Conservation (phyloP, 1,284 basidiomycete genomes). For the Naganishia sp. region DNA sequence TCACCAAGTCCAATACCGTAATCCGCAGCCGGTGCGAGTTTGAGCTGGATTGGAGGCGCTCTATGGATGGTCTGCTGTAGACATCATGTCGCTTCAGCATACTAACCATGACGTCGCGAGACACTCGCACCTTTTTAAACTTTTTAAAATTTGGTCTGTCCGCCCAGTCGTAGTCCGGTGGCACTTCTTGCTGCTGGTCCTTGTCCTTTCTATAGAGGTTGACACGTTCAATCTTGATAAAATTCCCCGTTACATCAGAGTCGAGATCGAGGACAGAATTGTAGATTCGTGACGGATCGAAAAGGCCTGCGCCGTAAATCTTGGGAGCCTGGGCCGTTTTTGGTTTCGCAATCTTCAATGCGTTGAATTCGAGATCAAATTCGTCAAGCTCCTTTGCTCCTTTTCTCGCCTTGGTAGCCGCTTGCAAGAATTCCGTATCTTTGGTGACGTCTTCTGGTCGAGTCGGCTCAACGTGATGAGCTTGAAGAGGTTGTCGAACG, state of each 20-base stretch:
- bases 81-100: too few species aligned
- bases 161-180: slow-evolving; percentile 57
- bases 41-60: slow-evolving; percentile 42
- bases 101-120: too few species aligned
- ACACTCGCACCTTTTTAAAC: slow-evolving; percentile 69
- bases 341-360: slow-evolving; percentile 72
- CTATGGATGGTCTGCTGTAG: slow-evolving; percentile 46
- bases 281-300: slow-evolving; percentile 34
- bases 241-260: slow-evolving; percentile 74
- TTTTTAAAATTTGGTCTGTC: slow-evolving; percentile 78
- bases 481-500: neutral
- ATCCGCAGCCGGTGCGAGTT: slow-evolving; percentile 40
- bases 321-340: slow-evolving; percentile 53
- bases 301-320: slow-evolving; percentile 29
- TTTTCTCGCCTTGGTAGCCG: slow-evolving; percentile 42
- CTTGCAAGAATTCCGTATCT: slow-evolving; percentile 49
- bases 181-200: slow-evolving; percentile 54
- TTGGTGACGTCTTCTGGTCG: slow-evolving; percentile 36
- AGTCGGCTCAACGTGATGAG: slow-evolving; percentile 14
- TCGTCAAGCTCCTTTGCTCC: slow-evolving; percentile 57
- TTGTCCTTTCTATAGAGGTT: slow-evolving; percentile 60
- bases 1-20: slow-evolving; percentile 50
- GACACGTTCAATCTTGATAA: slow-evolving; percentile 69
- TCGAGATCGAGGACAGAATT: slow-evolving; percentile 69
- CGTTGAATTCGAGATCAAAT: slow-evolving; percentile 82